Base-by-base conservation (phyloP, 176 grass and related monocot genomes). In the Zoysia pacifica region DNA sequence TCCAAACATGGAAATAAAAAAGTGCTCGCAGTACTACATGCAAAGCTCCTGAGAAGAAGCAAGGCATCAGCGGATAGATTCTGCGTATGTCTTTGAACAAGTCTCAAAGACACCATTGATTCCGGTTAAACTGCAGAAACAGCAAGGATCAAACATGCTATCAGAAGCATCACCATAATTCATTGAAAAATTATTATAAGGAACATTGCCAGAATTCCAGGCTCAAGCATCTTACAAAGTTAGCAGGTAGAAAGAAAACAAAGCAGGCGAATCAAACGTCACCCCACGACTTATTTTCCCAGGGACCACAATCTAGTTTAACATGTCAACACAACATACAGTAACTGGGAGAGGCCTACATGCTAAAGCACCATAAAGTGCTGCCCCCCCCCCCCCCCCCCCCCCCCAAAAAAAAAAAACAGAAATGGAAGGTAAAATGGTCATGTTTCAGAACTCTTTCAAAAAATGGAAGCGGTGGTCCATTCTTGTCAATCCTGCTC, bases 251-350 rank as follows among this genome's bases (percentile, higher is more conserved):
- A 69, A 48, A 39, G n/a, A 5, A 35, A 69, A 51, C 60, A 73
- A 7, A 14, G 4, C 38, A 78, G 39, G 38, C 12, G 52, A 28
- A 28, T 28, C 28, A 28, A 28, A 28, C 28, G 28, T 28, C 28
- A 28, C 28, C 28, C 0, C 28, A 28, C 28, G 28, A 69, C 80
- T 84, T 88, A 84, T 88, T 79, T 43, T 15, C 1, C 16, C 19
- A 70, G 38, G 70, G 49, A 75, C 11, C 79, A 48, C 20, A 65
- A 48, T 15, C 18, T 19, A 16, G 43, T 14, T 50, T 8, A 44
- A 15, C 61, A 74, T 73, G 68, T 16, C 49, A 56, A 73, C 28
- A 28, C 28, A 28, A 28, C 28, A 28, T 28, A 28, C 60, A 56
- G 59, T 5, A 65, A 40, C 19, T 85, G 41, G 28, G 28, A 79